Base-by-base conservation (phyloP, 2,329 filamentous ascomycete species). In the Pseudogymnoascus sp. region DNA sequence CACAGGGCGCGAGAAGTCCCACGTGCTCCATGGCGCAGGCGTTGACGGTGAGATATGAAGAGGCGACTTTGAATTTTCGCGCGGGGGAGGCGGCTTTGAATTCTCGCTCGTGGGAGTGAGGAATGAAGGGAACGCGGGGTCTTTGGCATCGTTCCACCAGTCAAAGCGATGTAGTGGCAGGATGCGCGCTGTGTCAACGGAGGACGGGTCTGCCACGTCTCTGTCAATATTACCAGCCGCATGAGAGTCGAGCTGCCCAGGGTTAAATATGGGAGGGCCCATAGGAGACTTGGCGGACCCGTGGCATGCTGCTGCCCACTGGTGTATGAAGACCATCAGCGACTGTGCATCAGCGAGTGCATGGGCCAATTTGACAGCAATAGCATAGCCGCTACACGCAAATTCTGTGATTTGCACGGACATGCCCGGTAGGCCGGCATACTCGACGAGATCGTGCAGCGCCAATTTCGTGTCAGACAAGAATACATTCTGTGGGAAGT, bases 121-220 rank as follows among this genome's bases (percentile, higher is more conserved):
- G 16, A 56, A 56, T 14, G 26, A 56, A 7, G 50, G 50, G 16
- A 56, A 56, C 1, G 26, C 50, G 0, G 50, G 16, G 62, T 50
- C 62, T 61, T 67, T 62, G 63, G 61, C 62, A 61, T 61, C 50
- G 14, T 62, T 62, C 53, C 70, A 82, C 76, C 79, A 81, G 70
- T 81, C 77, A 63, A 75, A 81, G 6, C 79, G 75, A 66, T 81
- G 76, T 62, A 78, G 70, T 1, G 80, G 79, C 4, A 82, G 67
- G 2, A 68, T 66, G 6, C 76, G 70, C 4, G 77, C 76, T 28
- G 65, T 68, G 0, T 67, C 64, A 19, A 74, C 60, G 5, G 70
- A 66, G 4, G 71, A 65, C 2, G 71, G 63, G n/a, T 74, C 68
- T 0, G 73, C 67, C 3, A 68, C 67, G 0, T 66, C 56, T 1